A percentile compares a stretch with the other conserved stretches of the same genome.
Evolutionary conservation across 139 green algal genomes (phyloP).

Genomic region (Haematococcus lacustris): DNA sequence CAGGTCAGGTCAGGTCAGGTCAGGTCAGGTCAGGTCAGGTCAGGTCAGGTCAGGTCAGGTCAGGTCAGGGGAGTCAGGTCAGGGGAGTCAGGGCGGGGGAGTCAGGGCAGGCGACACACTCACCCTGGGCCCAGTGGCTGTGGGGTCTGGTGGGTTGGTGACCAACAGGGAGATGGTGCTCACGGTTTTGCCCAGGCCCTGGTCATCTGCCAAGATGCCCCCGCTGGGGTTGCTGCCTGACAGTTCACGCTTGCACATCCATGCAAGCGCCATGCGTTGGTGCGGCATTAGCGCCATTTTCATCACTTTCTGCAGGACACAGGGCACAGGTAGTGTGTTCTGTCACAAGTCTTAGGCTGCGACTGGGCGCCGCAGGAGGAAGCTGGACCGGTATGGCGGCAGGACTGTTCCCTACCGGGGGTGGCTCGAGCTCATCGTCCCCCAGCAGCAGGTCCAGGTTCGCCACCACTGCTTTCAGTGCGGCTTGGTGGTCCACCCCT

Average conservation of each 20-base stretch:
- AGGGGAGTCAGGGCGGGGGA: too few relatives aligned
- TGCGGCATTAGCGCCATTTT: conserved; percentile 43
- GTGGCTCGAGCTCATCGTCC: conserved; percentile 27
- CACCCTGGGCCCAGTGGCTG: neutral
- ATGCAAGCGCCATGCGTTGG: conserved; percentile 64
- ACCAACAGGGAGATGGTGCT: conserved; percentile 71
- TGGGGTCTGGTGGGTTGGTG: conserved; percentile 32
- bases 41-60: too few relatives aligned
- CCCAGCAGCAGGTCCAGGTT: conserved; percentile 16
- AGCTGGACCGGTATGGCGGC: too few relatives aligned
- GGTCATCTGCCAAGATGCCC: conserved; percentile 79
- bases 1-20: too few relatives aligned
- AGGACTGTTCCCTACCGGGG: conserved; percentile 11
- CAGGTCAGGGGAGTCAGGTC: too few relatives aligned
- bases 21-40: too few relatives aligned
- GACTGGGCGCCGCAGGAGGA: neutral
- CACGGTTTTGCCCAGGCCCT: conserved; percentile 79
- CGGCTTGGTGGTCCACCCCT: conserved; percentile 21
- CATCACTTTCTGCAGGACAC: conserved; percentile 19
- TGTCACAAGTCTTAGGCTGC: neutral
- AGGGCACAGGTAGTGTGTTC: neutral
- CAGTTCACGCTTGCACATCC: conserved; percentile 62
- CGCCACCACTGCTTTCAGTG: conserved; percentile 19
- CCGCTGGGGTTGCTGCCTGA: conserved; percentile 25
- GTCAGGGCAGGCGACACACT: too few relatives aligned